Conservation (phyloP, 345 rosid species). For the Pseudoturritis turrita region DNA sequence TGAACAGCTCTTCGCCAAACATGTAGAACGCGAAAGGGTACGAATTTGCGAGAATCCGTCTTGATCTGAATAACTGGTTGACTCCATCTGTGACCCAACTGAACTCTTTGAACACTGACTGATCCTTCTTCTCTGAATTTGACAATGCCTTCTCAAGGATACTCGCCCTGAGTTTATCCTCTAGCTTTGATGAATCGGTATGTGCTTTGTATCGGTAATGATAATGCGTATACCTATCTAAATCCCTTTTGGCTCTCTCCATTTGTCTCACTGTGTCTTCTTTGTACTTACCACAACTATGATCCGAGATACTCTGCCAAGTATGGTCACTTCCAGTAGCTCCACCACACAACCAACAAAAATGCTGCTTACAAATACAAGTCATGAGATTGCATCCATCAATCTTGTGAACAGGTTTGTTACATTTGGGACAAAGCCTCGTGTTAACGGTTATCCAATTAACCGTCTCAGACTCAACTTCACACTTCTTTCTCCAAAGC, state of each 20-base stretch:
- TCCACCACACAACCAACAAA: slow-evolving; percentile 70
- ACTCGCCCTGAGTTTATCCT: slow-evolving; percentile 36
- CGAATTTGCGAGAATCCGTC: slow-evolving; percentile 46
- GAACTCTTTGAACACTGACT: slow-evolving; percentile 41
- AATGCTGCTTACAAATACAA: slow-evolving; percentile 54
- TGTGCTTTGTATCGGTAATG: slow-evolving; percentile 52
- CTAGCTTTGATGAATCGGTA: slow-evolving; percentile 47
- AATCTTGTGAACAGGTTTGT: slow-evolving; percentile 54
- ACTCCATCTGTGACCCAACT: slow-evolving; percentile 50
- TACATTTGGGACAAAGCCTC: slow-evolving; percentile 61
- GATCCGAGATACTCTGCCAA: slow-evolving; percentile 34
- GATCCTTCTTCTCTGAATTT: slow-evolving; percentile 31
- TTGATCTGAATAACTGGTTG: slow-evolving; percentile 41
- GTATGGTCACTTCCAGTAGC: slow-evolving; percentile 52
- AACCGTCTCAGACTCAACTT: slow-evolving; percentile 51
- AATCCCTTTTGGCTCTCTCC: slow-evolving; percentile 38
- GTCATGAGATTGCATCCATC: slow-evolving; percentile 64
- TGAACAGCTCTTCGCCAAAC: slow-evolving; percentile 49
- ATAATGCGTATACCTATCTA: slow-evolving; percentile 50
- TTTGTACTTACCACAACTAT: slow-evolving; percentile 54
- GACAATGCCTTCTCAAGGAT: slow-evolving; percentile 31
- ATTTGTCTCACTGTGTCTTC: slow-evolving; percentile 33
- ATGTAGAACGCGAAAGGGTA: slow-evolving; percentile 57
- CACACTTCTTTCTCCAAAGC: slow-evolving; percentile 76
- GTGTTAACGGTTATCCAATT: slow-evolving; percentile 55